Conservation (phyloP, 345 rosid genomes). For the Aurinia saxatilis region DNA sequence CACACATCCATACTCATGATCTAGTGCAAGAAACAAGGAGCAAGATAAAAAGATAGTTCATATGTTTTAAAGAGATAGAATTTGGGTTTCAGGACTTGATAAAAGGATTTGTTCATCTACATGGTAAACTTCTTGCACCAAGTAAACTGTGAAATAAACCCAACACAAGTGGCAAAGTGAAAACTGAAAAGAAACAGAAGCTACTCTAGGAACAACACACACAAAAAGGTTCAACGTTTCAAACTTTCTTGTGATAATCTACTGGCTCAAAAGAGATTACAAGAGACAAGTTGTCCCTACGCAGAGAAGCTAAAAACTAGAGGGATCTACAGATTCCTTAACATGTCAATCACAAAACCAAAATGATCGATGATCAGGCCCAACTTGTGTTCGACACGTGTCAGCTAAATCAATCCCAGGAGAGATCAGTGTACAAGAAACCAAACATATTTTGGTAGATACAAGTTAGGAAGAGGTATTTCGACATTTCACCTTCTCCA, state of each 20-base stretch:
- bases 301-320: background rate
- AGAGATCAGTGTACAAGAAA: background rate
- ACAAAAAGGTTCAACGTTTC: slow-evolving; percentile 1
- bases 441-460: background rate
- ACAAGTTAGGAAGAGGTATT: background rate
- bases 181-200: background rate
- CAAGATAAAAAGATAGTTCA: background rate
- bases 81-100: background rate
- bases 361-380: background rate
- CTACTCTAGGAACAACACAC: background rate
- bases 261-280: background rate
- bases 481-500: slow-evolving; percentile 1
- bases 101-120: background rate
- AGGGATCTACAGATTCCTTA: background rate
- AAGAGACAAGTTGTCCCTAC: background rate
- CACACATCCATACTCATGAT: background rate
- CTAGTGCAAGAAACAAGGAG: background rate
- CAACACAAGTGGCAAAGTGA: background rate
- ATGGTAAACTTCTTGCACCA: background rate
- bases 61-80: background rate
- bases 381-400: background rate
- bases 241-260: background rate
- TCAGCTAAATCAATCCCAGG: background rate
- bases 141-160: background rate
- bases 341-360: background rate